Conservation (phyloP, 192 early-diverging fungal species). For the Pilaira anomala region DNA sequence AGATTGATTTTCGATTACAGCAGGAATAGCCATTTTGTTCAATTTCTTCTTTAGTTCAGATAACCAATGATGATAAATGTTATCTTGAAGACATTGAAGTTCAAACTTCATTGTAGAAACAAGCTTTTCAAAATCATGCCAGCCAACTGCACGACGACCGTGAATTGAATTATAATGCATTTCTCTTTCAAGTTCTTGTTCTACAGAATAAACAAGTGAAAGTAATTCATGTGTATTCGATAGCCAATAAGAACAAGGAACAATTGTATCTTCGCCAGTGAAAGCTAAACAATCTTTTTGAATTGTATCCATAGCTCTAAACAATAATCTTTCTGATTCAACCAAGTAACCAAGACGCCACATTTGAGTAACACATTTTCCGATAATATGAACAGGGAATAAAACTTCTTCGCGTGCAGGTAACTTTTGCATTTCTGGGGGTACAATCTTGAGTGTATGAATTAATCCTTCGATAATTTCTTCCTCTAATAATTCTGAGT, state of each 20-base stretch:
- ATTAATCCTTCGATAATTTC: slow-evolving; percentile 90
- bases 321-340: slow-evolving; percentile 80
- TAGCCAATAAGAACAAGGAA: slow-evolving; percentile 91
- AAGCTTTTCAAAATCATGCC: slow-evolving; percentile 73
- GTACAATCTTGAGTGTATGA: slow-evolving; percentile 82
- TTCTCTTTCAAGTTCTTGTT: slow-evolving; percentile 62
- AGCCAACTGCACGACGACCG: slow-evolving; percentile 49
- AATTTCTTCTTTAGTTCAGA: slow-evolving; percentile 95
- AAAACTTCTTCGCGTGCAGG: slow-evolving; percentile 84
- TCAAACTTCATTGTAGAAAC: slow-evolving; percentile 87
- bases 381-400: slow-evolving; percentile 94
- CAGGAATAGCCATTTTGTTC: slow-evolving; percentile 91
- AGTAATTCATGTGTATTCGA: slow-evolving; percentile 95
- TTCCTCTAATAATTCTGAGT: slow-evolving; percentile 55
- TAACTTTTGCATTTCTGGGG: slow-evolving; percentile 74
- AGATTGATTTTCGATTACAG: slow-evolving; percentile 94
- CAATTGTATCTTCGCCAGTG: slow-evolving; percentile 75
- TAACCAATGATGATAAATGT: slow-evolving; percentile 98
- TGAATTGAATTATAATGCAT: slow-evolving; percentile 63
- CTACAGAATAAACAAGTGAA: slow-evolving; percentile 76
- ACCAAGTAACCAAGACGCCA: slow-evolving; percentile 77
- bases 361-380: slow-evolving; percentile 81
- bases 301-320: slow-evolving; percentile 80
- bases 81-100: slow-evolving; percentile 87
- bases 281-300: slow-evolving; percentile 71